Percentiles rank a stretch among this genome's conserved stretches.
phyloP scores from a whole-genome alignment of 2,329 filamentous ascomycete genomes.

The Calonectria ilicicola region DNA sequence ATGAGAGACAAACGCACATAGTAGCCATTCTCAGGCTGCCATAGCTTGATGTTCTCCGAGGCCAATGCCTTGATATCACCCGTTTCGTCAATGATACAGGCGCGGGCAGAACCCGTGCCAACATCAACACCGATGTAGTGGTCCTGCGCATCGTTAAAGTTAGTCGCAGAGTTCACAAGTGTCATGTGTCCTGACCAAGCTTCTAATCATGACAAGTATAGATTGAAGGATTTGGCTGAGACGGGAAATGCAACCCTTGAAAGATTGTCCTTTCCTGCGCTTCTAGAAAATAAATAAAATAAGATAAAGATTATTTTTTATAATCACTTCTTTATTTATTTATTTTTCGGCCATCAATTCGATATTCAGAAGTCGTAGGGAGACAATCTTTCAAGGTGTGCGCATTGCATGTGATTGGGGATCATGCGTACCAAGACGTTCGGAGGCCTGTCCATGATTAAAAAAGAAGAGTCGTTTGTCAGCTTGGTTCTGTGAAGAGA shows the following conservation, averaged over 20 bases:
- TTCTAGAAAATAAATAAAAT: no score
- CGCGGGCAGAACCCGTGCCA: constrained; percentile 93
- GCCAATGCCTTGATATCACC: constrained; percentile 87
- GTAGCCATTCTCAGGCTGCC: constrained; percentile 81
- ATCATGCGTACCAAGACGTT: constrained; percentile 46
- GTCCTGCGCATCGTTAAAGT: constrained; percentile 53
- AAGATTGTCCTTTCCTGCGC: no score
- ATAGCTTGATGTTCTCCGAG: constrained; percentile 81
- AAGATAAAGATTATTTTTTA: no score
- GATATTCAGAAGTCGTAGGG: no score
- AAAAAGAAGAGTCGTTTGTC: constrained; percentile 19
- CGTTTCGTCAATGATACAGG: constrained; percentile 92
- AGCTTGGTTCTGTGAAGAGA: constrained; percentile 24
- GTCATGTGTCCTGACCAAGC: neutral
- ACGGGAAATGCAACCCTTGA: no score
- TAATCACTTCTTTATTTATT: no score
- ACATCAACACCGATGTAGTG: constrained; percentile 91
- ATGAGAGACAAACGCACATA: constrained; percentile 66
- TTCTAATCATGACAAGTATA: constrained; percentile 16
- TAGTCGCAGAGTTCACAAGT: constrained; percentile 22
- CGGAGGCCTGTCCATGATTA: constrained; percentile 48
- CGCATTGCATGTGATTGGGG: no score
- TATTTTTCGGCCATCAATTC: no score
- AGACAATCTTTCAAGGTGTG: no score
- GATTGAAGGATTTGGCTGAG: neutral